These are phyloP conservation scores for Rachicladosporium sp. DNA, from an alignment of 2,329 filamentous ascomycete genomes.

Conservation along the genomic window DNA sequence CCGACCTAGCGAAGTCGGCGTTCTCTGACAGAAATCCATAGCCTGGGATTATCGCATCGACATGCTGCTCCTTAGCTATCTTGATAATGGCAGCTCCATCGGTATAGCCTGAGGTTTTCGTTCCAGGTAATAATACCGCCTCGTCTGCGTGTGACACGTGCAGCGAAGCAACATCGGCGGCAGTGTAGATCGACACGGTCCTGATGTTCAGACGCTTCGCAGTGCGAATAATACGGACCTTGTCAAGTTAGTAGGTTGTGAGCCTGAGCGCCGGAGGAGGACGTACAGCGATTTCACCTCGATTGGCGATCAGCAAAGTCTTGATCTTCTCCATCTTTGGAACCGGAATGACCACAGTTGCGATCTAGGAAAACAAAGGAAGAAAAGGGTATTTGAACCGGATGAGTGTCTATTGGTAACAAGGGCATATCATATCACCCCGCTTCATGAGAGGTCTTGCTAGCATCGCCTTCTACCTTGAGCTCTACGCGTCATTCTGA, in stretches of 20 bases:
- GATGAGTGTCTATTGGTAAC: too few relatives aligned
- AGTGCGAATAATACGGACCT: slow-evolving; percentile 39
- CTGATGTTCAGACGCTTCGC: slow-evolving; percentile 37
- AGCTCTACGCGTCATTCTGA: too few relatives aligned
- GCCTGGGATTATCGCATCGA: slow-evolving; percentile 51
- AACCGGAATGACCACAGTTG: too few relatives aligned
- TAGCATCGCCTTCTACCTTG: too few relatives aligned
- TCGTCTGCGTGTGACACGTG: slow-evolving; percentile 44
- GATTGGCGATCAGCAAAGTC: slow-evolving; percentile 45
- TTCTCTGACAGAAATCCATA: slow-evolving; percentile 58
- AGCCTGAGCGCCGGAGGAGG: too few relatives aligned
- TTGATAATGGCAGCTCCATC: slow-evolving; percentile 36
- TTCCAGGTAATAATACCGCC: slow-evolving; percentile 37
- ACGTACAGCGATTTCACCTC: slow-evolving; percentile 40
- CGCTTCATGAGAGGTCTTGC: too few relatives aligned
- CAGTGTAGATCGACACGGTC: slow-evolving; percentile 47
- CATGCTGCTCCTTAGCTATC: slow-evolving; percentile 38
- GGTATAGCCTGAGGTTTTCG: slow-evolving; percentile 38
- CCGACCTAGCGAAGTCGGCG: slow-evolving; percentile 44
- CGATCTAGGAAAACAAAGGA: too few relatives aligned
- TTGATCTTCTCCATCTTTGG: slow-evolving; percentile 32
- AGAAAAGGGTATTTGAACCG: too few relatives aligned
- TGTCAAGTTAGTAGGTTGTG: neutral
- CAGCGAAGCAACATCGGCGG: slow-evolving; percentile 41
- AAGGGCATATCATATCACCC: too few relatives aligned